Evolutionary conservation across 2,329 filamentous ascomycete genomes (phyloP).

Genomic region (Sphaerostilbella broomeana): DNA sequence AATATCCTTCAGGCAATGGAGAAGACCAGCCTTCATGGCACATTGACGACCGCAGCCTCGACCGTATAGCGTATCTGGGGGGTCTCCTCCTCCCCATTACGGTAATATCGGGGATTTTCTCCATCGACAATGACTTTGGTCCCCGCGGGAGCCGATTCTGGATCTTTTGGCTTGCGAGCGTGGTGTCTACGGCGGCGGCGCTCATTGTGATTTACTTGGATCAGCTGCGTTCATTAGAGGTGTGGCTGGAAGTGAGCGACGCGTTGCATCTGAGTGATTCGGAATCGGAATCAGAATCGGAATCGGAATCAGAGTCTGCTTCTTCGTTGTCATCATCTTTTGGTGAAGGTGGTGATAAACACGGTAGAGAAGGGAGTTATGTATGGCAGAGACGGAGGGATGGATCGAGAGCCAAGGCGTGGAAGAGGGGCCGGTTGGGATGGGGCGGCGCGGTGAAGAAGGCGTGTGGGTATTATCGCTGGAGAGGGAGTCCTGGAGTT

Average conservation of each 20-base stretch:
- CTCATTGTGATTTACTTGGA: constrained; percentile 43
- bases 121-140: constrained; percentile 39
- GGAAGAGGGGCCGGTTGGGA: constrained; percentile 38
- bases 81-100: constrained; percentile 43
- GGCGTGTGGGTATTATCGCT: constrained; percentile 31
- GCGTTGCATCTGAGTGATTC: not conserved
- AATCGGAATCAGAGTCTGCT: no score
- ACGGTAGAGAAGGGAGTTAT: constrained; percentile 8
- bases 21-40: constrained; percentile 18
- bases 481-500: constrained; percentile 22
- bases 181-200: constrained; percentile 32
- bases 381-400: constrained; percentile 26
- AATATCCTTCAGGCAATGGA: no score
- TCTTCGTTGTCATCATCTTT: no score
- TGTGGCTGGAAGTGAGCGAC: constrained; percentile 37
- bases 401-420: constrained; percentile 28
- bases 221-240: constrained; percentile 37
- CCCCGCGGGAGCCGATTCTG: constrained; percentile 38
- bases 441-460: constrained; percentile 41
- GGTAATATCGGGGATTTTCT: constrained; percentile 41
- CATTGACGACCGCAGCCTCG: constrained; percentile 35
- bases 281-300: no score
- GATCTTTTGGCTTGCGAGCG: constrained; percentile 42
- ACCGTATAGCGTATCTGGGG: constrained; percentile 44
- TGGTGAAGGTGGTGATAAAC: not conserved